A percentile compares a stretch with the other conserved stretches of the same genome.
Evolutionary conservation across 1,139 yeast species (phyloP).

Genomic region (Debaryomyces udenii): DNA sequence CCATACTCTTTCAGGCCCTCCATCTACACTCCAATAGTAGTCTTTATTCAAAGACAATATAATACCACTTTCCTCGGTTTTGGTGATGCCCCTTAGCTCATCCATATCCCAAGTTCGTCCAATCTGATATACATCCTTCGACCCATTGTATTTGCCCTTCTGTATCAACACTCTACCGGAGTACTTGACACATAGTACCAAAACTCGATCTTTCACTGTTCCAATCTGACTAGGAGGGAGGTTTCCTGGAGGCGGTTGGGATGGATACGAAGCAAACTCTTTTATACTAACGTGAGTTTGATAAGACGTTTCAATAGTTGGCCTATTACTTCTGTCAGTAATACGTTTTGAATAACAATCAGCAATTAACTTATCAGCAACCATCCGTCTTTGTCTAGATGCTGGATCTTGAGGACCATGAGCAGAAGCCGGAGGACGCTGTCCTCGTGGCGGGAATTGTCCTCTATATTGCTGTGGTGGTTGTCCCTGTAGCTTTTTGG

Average conservation of each 20-base stretch:
- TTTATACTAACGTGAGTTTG: constrained; percentile 42
- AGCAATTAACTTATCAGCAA: constrained; percentile 38
- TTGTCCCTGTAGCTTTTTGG: constrained; percentile 4
- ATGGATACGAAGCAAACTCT: constrained; percentile 44
- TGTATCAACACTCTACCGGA: constrained; percentile 74
- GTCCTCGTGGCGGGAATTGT: constrained; percentile 3
- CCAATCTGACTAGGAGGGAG: constrained; percentile 36
- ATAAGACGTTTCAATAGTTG: constrained; percentile 37
- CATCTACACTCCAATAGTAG: constrained; percentile 83
- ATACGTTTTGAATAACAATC: constrained; percentile 45
- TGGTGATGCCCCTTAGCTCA: constrained; percentile 62
- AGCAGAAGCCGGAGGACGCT: background rate
- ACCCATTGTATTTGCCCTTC: constrained; percentile 81
- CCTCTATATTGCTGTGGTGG: constrained; percentile 5
- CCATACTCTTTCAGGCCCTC: constrained; percentile 62
- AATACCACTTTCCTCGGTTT: constrained; percentile 59
- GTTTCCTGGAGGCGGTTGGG: constrained; percentile 43
- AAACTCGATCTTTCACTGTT: constrained; percentile 40
- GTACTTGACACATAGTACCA: constrained; percentile 44
- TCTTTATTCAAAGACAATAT: constrained; percentile 68
- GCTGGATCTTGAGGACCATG: constrained; percentile 9
- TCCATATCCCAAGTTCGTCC: constrained; percentile 93
- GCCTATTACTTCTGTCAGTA: constrained; percentile 30
- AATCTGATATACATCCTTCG: constrained; percentile 73
- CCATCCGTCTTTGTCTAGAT: constrained; percentile 18